Evolutionary conservation across 345 rosid species (phyloP), one percentile per base, ranked within the genome.

Genomic region (Cardamine resedifolia): DNA sequence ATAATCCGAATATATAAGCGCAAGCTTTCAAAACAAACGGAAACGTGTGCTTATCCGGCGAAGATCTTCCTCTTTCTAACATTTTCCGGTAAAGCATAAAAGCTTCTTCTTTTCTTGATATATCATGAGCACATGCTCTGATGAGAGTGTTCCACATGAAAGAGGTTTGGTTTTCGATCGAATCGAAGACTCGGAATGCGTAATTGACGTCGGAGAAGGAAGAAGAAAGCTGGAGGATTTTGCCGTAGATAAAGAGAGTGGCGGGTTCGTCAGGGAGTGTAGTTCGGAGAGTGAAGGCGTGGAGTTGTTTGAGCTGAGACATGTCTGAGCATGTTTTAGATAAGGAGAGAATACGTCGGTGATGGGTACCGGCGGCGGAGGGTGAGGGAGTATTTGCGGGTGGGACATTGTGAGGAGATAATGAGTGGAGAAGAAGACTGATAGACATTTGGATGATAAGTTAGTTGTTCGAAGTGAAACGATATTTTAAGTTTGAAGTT

Each of bases 141-240:
- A 92, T 87, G 45, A 90, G 92, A 24, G 88, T 84, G 84, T 92
- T 92, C 98, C 96, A 92, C 89, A 84, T 83, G 80, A 90, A 92
- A 0, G 96, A 79, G 60, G 81, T 90, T 33, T 82, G 92, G 21
- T 28, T 68, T 38, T 64, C 21, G 39, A 85, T 69, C 3, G 81
- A 87, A 33, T 77, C 10, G 72, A 92, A 92, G 56, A 92, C 60
- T 4, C 78, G 74, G 69, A 18, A 65, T 0, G 98, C 86, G 64
- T 87, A 88, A 69, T 72, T 77, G 55, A 86, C 70, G 43, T 90
- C 81, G 44, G 75, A 64, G 58, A 61, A 75, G 20, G 75, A 76
- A 7, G 71, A 83, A 36, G 87, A 74, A 51, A 84, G 81, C 58
- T 81, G 79, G 68, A 90, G 90, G 68, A 92, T 83, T 64, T 77